Percentiles rank a stretch among this genome's conserved stretches.
These are phyloP conservation scores for Salix purpurea DNA, from an alignment of 345 rosid species.

Conservation along the genomic window DNA sequence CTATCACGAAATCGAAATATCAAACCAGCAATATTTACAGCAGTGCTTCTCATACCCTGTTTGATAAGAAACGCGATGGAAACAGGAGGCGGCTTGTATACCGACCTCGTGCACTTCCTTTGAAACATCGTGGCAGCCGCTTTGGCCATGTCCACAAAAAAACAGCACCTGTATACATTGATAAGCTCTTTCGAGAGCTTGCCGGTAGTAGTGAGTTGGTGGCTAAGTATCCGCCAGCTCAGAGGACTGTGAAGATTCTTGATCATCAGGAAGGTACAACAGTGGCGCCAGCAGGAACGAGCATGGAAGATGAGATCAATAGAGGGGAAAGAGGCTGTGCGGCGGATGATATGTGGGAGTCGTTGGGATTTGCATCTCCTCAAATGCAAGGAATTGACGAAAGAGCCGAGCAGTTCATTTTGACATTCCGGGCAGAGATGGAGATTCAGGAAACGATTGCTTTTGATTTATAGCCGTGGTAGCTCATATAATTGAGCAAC, in stretches of 20 bases:
- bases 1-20: conserved; percentile 26
- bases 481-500: background rate
- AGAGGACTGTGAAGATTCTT: conserved; percentile 8
- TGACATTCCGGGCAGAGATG: conserved; percentile 54
- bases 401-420: conserved; percentile 75
- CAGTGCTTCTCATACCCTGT: background rate
- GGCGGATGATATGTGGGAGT: conserved; percentile 48
- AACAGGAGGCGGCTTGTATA: background rate
- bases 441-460: conserved; percentile 42
- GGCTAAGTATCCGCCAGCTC: background rate
- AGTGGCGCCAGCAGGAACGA: conserved; percentile 6
- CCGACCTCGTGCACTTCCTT: background rate
- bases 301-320: background rate
- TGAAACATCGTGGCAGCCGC: background rate
- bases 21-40: background rate
- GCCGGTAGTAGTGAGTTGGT: background rate
- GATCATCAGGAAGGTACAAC: background rate
- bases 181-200: conserved; percentile 46
- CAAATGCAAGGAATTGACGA: conserved; percentile 55
- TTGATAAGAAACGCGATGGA: background rate
- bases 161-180: conserved; percentile 46
- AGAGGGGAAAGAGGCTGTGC: background rate
- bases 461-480: conserved; percentile 23
- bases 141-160: conserved; percentile 31
- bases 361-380: conserved; percentile 42